Evolutionary conservation across 805 yeast species (phyloP).

Genomic region (Ogataea haglerorum): DNA sequence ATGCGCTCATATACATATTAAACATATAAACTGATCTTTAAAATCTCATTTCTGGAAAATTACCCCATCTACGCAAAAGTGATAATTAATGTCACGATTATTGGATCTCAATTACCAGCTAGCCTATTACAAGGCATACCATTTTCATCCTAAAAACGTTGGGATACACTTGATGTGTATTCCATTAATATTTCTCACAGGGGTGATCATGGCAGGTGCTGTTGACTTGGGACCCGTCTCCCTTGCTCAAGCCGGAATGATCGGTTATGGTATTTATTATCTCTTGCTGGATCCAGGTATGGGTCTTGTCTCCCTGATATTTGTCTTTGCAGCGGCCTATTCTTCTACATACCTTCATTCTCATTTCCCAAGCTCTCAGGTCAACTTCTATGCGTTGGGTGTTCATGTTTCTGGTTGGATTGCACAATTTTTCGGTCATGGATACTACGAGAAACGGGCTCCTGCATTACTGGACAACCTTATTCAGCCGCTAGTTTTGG

Average conservation of each 20-base stretch:
- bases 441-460: constrained; percentile 69
- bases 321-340: constrained; percentile 30
- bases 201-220: constrained; percentile 37
- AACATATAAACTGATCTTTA: too few species aligned
- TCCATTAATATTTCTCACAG: constrained; percentile 66
- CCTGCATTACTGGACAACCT: constrained; percentile 87
- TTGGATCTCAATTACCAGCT: constrained; percentile 47
- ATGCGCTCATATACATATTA: neutral
- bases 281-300: constrained; percentile 53
- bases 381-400: constrained; percentile 31
- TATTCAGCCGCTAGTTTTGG: constrained; percentile 80
- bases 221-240: constrained; percentile 5
- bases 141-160: constrained; percentile 49
- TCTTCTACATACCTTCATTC: constrained; percentile 16
- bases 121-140: constrained; percentile 52
- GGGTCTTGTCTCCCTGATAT: constrained; percentile 38
- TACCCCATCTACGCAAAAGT: neutral
- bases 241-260: constrained; percentile 43
- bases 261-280: constrained; percentile 57
- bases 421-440: constrained; percentile 87
- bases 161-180: constrained; percentile 74
- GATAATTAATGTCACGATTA: constrained; percentile 20
- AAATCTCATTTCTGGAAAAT: neutral
- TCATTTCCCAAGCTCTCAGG: constrained; percentile 18
- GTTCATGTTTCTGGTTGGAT: constrained; percentile 65